A percentile compares a stretch with the other conserved stretches of the same genome.
Evolutionary conservation across 805 yeast species (phyloP).

Genomic region (Hanseniaspora taiwanica): DNA sequence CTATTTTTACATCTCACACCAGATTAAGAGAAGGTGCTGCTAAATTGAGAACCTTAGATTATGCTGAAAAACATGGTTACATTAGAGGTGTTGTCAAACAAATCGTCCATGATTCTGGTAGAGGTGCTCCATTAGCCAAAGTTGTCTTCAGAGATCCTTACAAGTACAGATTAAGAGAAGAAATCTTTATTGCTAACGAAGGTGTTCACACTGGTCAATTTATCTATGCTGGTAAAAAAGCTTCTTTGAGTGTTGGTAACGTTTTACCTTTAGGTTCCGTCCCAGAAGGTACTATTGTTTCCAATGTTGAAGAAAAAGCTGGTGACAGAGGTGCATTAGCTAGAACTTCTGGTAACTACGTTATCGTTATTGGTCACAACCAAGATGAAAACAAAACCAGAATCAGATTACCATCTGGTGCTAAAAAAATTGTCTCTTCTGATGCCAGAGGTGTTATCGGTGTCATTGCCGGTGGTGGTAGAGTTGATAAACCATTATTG

Average conservation of each 20-base stretch:
- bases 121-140: constrained; percentile 99
- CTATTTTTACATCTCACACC: constrained; percentile 99
- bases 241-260: constrained; percentile 94
- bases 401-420: constrained; percentile 98
- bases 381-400: constrained; percentile 98
- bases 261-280: constrained; percentile 91
- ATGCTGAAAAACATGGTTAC: constrained; percentile 99
- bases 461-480: constrained; percentile 99
- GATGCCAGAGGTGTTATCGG: constrained; percentile 99
- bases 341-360: constrained; percentile 99
- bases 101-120: constrained; percentile 98
- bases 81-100: constrained; percentile 98
- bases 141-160: constrained; percentile 99
- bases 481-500: constrained; percentile 98
- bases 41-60: constrained; percentile 97
- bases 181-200: constrained; percentile 98
- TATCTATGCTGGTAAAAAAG: constrained; percentile 97
- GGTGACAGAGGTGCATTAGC: constrained; percentile 99
- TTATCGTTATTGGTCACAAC: constrained; percentile 98
- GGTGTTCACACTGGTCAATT: constrained; percentile 99
- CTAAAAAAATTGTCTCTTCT: constrained; percentile 91
- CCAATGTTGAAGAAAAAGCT: constrained; percentile 96
- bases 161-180: constrained; percentile 95
- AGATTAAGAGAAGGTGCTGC: constrained; percentile 99
- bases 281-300: constrained; percentile 98